Conservation (phyloP, 176 grass and related monocot genomes). For the Saccharum officinarum region DNA sequence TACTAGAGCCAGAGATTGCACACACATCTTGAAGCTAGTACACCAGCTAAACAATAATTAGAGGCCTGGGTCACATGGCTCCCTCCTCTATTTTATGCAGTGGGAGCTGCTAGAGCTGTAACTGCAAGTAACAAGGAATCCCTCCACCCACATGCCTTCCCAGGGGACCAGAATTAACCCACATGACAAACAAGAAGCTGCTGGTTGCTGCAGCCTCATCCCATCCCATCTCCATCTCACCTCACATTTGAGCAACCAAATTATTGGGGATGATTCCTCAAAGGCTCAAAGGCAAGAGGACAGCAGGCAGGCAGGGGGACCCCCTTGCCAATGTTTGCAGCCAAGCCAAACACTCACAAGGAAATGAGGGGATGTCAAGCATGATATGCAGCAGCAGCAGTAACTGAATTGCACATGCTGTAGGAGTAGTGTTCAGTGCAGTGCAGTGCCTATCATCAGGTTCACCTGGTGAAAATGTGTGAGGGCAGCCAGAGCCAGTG, state of each 20-base stretch:
- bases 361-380: slow-evolving; percentile 12
- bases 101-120: slow-evolving; percentile 31
- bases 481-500: not conserved
- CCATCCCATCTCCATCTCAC: slow-evolving; percentile 17
- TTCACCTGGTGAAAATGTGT: slow-evolving; percentile 42
- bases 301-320: not conserved
- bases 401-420: slow-evolving; percentile 35
- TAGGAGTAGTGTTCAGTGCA: not conserved
- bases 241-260: slow-evolving; percentile 33
- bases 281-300: slow-evolving; percentile 12
- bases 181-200: slow-evolving; percentile 52
- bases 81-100: slow-evolving; percentile 38
- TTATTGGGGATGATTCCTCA: slow-evolving; percentile 42
- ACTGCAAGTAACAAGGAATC: slow-evolving; percentile 48
- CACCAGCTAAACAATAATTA: slow-evolving; percentile 43
- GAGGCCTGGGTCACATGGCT: slow-evolving; percentile 47
- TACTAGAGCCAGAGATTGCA: not conserved
- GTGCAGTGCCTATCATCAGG: slow-evolving; percentile 19
- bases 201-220: slow-evolving; percentile 7
- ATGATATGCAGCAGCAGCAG: slow-evolving; percentile 26
- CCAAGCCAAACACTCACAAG: slow-evolving; percentile 34
- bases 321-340: slow-evolving; percentile 14
- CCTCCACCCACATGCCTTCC: slow-evolving; percentile 36
- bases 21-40: slow-evolving; percentile 23
- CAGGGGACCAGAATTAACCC: slow-evolving; percentile 61